Base-by-base conservation (phyloP, 306 rosid genomes). In the Calophaca sinica region DNA sequence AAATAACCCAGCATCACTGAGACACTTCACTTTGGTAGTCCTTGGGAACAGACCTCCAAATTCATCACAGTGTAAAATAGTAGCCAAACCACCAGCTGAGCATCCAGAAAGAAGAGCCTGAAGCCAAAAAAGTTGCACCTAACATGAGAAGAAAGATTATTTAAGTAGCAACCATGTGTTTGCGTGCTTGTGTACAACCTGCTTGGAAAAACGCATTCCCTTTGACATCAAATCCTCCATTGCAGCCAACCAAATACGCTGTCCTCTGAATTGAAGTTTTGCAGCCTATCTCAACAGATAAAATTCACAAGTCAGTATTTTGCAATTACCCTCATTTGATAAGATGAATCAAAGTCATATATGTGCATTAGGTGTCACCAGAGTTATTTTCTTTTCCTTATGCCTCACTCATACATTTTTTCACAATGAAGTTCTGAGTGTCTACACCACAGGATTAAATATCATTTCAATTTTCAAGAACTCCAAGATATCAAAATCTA, bases 61-160 rank as follows among this genome's bases (percentile, higher is more conserved):
- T 69, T 89, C 87, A 61, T 94, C 96, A 35, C 98, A 94, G 72
- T 94, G 97, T 83, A 94, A 50, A 78, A 90, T 86, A 64, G 97
- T 74, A 78, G 96, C 96, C 59, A 92, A 59, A 76, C 96, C 97
- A 2, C 96, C 97, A 2, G 99, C 97, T 1, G 99, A 94, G 89
- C 99, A 94, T 53, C 99, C 99, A 28, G 99, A 92, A 75, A 94
- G 92, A 83, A 94, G 94, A 70, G 99, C 90, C 97, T 94, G 89
- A 71, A 87, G 64, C 41, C 75, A 33, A 52, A 62, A 55, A n/a
- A 6, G 45, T 60, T 7, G 49, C 12, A 66, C 6, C 11, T 15
- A 68, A 41, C 42, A 42, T 62, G 76, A 48, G 76, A 72, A 79
- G 32, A 73, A 66, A 52, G 32, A 60, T 50, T 35, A 29, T 28